These are phyloP conservation scores for Botryotinia narcissicola DNA, from an alignment of 2,329 filamentous ascomycete genomes.

Conservation along the genomic window DNA sequence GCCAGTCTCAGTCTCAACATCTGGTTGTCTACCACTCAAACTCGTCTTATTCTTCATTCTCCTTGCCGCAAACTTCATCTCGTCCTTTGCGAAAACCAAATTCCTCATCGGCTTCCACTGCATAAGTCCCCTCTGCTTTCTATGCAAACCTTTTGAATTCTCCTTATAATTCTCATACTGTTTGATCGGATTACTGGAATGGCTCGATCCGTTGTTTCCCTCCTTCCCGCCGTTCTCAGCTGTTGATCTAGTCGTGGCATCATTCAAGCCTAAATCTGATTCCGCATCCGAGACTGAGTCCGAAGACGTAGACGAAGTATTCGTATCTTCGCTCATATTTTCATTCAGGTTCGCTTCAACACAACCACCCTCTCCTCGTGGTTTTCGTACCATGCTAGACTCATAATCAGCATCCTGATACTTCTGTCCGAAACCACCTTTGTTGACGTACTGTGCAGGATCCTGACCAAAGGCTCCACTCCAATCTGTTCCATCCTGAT, in stretches of 20 bases:
- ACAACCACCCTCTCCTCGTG: neutral
- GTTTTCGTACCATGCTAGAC: conserved; percentile 18
- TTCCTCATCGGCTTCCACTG: conserved; percentile 93
- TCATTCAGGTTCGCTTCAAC: conserved; percentile 37
- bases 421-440: conserved; percentile 9
- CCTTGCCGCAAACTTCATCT: conserved; percentile 73
- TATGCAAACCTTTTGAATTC: conserved; percentile 71
- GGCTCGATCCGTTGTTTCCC: conserved; percentile 22
- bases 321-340: conserved; percentile 23
- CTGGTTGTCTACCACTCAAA: conserved; percentile 75
- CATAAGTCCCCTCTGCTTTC: conserved; percentile 87
- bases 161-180: conserved; percentile 62
- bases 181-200: conserved; percentile 52
- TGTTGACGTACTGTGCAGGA: conserved; percentile 47
- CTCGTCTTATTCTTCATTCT: conserved; percentile 75
- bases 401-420: conserved; percentile 23
- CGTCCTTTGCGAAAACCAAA: conserved; percentile 80
- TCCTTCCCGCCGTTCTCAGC: conserved; percentile 6
- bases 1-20: conserved; percentile 19
- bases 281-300: conserved; percentile 33
- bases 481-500: conserved; percentile 81
- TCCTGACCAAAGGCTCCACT: conserved; percentile 80
- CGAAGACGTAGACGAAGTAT: conserved; percentile 20
- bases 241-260: conserved; percentile 41
- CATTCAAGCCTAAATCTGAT: conserved; percentile 57